A percentile compares a stretch with the other conserved stretches of the same genome.
Evolutionary conservation across 768 basidiomycete species (phyloP).

Genomic region (Panus rudis): DNA sequence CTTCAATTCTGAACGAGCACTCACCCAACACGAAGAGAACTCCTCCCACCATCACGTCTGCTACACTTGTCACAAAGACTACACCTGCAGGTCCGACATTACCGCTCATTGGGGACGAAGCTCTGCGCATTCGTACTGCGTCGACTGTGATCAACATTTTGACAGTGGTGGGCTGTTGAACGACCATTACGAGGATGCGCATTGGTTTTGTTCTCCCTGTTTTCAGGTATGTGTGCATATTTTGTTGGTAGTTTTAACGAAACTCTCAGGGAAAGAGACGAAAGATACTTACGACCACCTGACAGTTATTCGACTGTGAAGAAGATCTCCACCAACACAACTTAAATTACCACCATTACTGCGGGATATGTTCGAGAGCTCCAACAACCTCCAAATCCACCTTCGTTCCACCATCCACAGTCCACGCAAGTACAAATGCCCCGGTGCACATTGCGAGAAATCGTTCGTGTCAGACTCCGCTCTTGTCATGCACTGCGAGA

Average conservation of each 20-base stretch:
- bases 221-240: constrained; percentile 2
- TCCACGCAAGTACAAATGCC: constrained; percentile 29
- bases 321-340: constrained; percentile 32
- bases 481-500: constrained; percentile 57
- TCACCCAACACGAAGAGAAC: constrained; percentile 20
- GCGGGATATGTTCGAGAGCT: constrained; percentile 37
- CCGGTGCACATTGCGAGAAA: constrained; percentile 35
- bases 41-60: constrained; percentile 38
- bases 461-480: constrained; percentile 48
- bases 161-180: constrained; percentile 24
- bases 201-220: constrained; percentile 33
- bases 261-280: too few relatives aligned
- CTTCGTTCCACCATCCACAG: constrained; percentile 46
- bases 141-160: constrained; percentile 41
- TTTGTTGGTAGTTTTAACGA: too few relatives aligned
- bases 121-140: constrained; percentile 44
- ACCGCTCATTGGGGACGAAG: constrained; percentile 49
- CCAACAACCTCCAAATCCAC: constrained; percentile 39
- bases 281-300: too few relatives aligned
- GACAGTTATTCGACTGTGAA: constrained; percentile 10
- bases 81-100: constrained; percentile 29
- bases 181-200: constrained; percentile 33
- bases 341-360: constrained; percentile 28
- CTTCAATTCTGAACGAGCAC: constrained; percentile 14
- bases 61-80: constrained; percentile 38